A percentile compares a stretch with the other conserved stretches of the same genome.
These are phyloP conservation scores for Rehmannia glutinosa DNA, from an alignment of 257 asterid species.

Conservation along the genomic window DNA sequence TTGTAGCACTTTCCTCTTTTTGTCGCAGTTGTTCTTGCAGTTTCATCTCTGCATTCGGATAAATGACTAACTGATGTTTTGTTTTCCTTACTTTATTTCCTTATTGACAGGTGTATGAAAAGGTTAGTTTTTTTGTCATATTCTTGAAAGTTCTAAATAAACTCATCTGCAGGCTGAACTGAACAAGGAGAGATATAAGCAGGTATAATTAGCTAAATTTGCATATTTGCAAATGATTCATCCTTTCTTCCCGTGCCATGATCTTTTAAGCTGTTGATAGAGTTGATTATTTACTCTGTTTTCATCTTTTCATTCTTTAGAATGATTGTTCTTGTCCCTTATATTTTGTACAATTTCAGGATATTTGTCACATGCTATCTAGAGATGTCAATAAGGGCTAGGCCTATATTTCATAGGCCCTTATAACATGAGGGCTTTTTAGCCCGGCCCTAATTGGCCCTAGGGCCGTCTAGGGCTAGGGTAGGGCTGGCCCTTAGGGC, in stretches of 20 bases:
- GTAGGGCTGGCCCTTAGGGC: too few relatives aligned
- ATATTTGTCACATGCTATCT: neutral
- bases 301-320: neutral
- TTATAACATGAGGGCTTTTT: too few relatives aligned
- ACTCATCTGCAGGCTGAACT: conserved; percentile 49
- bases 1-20: conserved; percentile 8
- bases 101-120: conserved; percentile 62
- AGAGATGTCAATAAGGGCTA: too few relatives aligned
- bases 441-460: too few relatives aligned
- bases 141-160: conserved; percentile 12
- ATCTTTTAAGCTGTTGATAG: neutral
- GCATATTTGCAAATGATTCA: neutral
- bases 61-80: conserved; percentile 20
- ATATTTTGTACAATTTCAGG: neutral
- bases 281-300: conserved; percentile 3
- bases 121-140: conserved; percentile 31
- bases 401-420: too few relatives aligned
- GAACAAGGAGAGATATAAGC: conserved; percentile 46
- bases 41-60: too few relatives aligned
- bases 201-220: conserved; percentile 37
- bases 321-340: neutral
- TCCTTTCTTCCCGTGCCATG: neutral
- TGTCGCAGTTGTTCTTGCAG: neutral
- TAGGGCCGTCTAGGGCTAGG: too few relatives aligned
- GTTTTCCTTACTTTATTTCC: conserved; percentile 19